Conservation (phyloP, 768 basidiomycete genomes). For the Lyophyllum decastes region DNA sequence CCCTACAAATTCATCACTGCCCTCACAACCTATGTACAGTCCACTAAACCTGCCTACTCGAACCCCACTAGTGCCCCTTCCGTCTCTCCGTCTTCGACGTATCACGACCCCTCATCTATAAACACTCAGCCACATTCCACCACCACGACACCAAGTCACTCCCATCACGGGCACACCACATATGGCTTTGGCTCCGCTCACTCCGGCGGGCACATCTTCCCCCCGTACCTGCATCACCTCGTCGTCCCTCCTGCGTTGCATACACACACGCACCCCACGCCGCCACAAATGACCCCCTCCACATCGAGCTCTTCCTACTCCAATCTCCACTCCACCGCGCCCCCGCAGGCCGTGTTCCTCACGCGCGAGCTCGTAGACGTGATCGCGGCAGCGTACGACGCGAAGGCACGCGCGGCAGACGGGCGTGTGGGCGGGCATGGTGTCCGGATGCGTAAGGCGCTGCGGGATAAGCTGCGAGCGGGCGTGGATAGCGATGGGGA, state of each 20-base stretch:
- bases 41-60: slow-evolving; percentile 23
- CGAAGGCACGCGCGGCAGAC: slow-evolving; percentile 45
- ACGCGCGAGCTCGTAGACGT: slow-evolving; percentile 46
- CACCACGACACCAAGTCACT: slow-evolving; percentile 16
- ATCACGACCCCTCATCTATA: slow-evolving; percentile 5
- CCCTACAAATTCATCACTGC: slow-evolving; percentile 57
- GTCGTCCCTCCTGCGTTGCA: slow-evolving; percentile 10
- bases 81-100: slow-evolving; percentile 5
- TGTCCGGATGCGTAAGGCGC: slow-evolving; percentile 41
- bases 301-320: slow-evolving; percentile 6
- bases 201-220: slow-evolving; percentile 6
- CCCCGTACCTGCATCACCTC: slow-evolving; percentile 8
- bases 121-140: slow-evolving; percentile 6
- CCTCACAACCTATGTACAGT: slow-evolving; percentile 39
- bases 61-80: slow-evolving; percentile 15
- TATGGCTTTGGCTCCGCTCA: not conserved
- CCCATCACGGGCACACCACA: slow-evolving; percentile 18
- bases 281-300: slow-evolving; percentile 1
- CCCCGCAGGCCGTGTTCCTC: slow-evolving; percentile 30
- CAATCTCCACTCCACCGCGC: slow-evolving; percentile 11
- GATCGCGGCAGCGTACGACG: slow-evolving; percentile 51
- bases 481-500: slow-evolving; percentile 30
- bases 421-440: slow-evolving; percentile 52
- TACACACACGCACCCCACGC: slow-evolving; percentile 1
- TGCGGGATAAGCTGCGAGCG: slow-evolving; percentile 52